Evolutionary conservation across 31 red algal species (phyloP).

Genomic region (Porphyra umbilicalis): DNA sequence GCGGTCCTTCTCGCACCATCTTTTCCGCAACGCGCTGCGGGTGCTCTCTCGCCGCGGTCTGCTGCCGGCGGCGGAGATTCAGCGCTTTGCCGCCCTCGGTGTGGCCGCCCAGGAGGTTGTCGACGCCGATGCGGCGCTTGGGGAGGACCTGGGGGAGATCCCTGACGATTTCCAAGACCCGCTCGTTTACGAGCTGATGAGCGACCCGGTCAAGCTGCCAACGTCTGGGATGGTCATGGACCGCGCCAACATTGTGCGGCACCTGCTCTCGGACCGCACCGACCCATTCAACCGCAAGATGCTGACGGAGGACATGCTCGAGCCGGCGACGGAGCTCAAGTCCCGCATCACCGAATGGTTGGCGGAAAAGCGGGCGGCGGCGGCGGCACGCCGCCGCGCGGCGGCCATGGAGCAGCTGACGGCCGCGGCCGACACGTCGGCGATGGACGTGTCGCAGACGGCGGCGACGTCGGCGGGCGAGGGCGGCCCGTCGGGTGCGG

Average conservation of each 20-base stretch:
- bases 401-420: neutral
- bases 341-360: slow-evolving; percentile 59
- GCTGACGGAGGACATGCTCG: slow-evolving; percentile 78
- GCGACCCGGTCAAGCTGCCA: slow-evolving; percentile 88
- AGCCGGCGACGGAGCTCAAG: slow-evolving; percentile 73
- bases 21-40: slow-evolving; percentile 45
- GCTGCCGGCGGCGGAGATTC: slow-evolving; percentile 27
- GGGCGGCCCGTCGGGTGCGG: no score
- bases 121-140: slow-evolving; percentile 53
- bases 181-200: slow-evolving; percentile 90
- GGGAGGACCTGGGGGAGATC: slow-evolving; percentile 70
- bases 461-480: no score
- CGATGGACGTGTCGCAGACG: neutral
- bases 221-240: slow-evolving; percentile 92
- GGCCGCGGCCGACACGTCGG: neutral
- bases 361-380: slow-evolving; percentile 19
- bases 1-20: slow-evolving; percentile 70
- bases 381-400: neutral
- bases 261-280: slow-evolving; percentile 81
- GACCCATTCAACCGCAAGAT: slow-evolving; percentile 98
- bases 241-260: slow-evolving; percentile 82
- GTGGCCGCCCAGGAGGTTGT: slow-evolving; percentile 24
- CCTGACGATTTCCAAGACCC: slow-evolving; percentile 99
- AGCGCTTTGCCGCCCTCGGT: slow-evolving; percentile 21
- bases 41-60: slow-evolving; percentile 28